A percentile compares a stretch with the other conserved stretches of the same genome.
Evolutionary conservation across 805 yeast genomes (phyloP).

Genomic region (Cyberlindnera bimundalis): DNA sequence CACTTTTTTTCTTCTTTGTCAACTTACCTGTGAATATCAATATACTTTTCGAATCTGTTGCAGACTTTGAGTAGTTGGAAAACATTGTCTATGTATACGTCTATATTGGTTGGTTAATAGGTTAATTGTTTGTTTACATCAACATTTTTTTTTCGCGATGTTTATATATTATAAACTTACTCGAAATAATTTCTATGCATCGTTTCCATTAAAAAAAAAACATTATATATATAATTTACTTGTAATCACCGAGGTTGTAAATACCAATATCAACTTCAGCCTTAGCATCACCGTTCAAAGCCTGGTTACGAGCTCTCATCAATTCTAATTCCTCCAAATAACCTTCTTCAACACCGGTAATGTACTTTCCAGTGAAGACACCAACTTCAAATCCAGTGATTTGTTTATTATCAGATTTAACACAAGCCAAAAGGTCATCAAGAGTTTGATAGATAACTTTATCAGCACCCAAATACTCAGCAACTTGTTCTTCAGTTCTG

Average conservation of each 20-base stretch:
- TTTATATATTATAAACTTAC: too few species aligned
- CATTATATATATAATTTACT: constrained; percentile 5
- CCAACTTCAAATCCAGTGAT: constrained; percentile 85
- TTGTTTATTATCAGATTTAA: constrained; percentile 42
- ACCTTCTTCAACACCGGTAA: constrained; percentile 88
- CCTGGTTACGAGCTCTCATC: constrained; percentile 75
- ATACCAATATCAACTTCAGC: constrained; percentile 72
- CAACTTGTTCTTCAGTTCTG: constrained; percentile 70
- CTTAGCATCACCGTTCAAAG: constrained; percentile 63
- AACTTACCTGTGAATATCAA: too few species aligned
- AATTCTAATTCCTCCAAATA: constrained; percentile 80
- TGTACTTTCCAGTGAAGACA: constrained; percentile 90
- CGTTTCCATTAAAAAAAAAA: too few species aligned
- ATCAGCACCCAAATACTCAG: constrained; percentile 83
- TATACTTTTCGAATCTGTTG: too few species aligned
- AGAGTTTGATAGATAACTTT: constrained; percentile 84
- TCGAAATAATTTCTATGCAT: too few species aligned
- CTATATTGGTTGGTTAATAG: too few species aligned
- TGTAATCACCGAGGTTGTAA: constrained; percentile 55
- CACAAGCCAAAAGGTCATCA: constrained; percentile 79
- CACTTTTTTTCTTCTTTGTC: too few species aligned
- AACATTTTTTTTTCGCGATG: too few species aligned
- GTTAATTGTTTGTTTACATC: too few species aligned
- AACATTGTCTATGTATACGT: too few species aligned
- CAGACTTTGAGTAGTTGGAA: too few species aligned